Percentiles rank a stretch among this genome's conserved stretches.
These are phyloP conservation scores for Umbelopsis sp. DNA, from an alignment of 192 early-diverging fungal species.

Conservation along the genomic window DNA sequence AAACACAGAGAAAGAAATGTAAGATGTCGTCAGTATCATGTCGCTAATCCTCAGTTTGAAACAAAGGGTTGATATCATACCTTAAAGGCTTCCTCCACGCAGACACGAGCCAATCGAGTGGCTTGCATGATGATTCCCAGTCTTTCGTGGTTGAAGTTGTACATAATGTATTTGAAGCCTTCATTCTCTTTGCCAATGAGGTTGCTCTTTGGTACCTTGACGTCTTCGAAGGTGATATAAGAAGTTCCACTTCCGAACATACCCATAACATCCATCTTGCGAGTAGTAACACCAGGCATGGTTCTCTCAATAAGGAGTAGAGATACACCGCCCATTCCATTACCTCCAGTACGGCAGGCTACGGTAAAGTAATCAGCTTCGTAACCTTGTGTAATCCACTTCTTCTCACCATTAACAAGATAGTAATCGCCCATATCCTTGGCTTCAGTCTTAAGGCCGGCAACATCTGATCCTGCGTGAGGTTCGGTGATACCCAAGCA, in stretches of 20 bases:
- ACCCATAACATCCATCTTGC: conserved; percentile 93
- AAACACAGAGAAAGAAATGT: conserved; percentile 32
- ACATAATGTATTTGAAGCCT: conserved; percentile 96
- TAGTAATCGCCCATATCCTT: conserved; percentile 76
- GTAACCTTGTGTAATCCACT: conserved; percentile 98
- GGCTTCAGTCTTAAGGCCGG: conserved; percentile 69
- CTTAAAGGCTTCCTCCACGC: conserved; percentile 88
- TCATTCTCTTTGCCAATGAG: conserved; percentile 68
- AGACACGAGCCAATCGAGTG: conserved; percentile 84
- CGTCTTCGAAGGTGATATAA: conserved; percentile 84
- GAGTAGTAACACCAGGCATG: conserved; percentile 80
- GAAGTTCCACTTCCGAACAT: conserved; percentile 89
- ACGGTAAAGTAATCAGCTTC: conserved; percentile 92
- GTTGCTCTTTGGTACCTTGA: conserved; percentile 70
- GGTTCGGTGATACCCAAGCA: conserved; percentile 82
- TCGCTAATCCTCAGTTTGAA: neutral
- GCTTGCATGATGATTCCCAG: conserved; percentile 85
- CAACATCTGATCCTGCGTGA: conserved; percentile 77
- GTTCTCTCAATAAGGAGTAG: conserved; percentile 88
- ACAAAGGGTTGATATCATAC: conserved; percentile 52
- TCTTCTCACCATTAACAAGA: conserved; percentile 87
- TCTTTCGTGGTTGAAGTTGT: conserved; percentile 89
- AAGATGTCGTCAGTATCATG: neutral
- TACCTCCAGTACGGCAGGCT: conserved; percentile 78
- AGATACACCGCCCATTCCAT: conserved; percentile 82